phyloP scores from a whole-genome alignment of 1,284 basidiomycete genomes.

The Austroboletus sp. region DNA sequence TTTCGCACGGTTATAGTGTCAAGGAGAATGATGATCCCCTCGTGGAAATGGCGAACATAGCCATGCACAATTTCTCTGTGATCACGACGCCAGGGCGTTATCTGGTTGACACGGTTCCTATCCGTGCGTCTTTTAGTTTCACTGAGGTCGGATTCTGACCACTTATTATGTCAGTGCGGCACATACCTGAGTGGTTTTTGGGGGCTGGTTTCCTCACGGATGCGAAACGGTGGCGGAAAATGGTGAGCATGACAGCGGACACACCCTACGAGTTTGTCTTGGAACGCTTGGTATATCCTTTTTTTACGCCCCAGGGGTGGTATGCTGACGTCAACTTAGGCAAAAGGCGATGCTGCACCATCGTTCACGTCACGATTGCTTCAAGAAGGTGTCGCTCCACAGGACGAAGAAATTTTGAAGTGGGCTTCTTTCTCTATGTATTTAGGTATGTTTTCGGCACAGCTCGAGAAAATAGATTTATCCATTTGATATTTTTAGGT shows the following conservation, averaged over 20 bases:
- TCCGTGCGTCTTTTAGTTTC: constrained; percentile 10
- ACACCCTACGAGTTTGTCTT: constrained; percentile 36
- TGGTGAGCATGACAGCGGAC: constrained; percentile 30
- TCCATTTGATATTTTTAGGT: constrained; percentile 9
- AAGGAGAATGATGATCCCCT: constrained; percentile 21
- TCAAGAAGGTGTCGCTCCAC: constrained; percentile 5
- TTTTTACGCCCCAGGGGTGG: neutral
- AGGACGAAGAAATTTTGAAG: constrained; percentile 16
- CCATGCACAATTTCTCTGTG: constrained; percentile 12
- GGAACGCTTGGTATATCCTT: constrained; percentile 32
- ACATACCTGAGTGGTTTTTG: constrained; percentile 39
- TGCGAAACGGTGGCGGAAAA: constrained; percentile 34
- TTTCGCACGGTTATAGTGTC: constrained; percentile 21
- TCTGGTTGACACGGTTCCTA: constrained; percentile 27
- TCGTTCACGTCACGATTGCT: constrained; percentile 33
- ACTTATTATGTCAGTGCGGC: constrained; percentile 25
- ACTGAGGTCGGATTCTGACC: too few relatives aligned
- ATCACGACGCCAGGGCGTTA: constrained; percentile 20
- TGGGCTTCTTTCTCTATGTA: constrained; percentile 15
- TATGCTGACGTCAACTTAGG: constrained; percentile 24
- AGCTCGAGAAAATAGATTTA: neutral
- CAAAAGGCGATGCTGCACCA: constrained; percentile 31
- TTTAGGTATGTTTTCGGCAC: constrained; percentile 8
- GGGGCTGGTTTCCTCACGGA: constrained; percentile 40
- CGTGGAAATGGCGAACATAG: constrained; percentile 18